Base-by-base conservation (phyloP, 2,329 filamentous ascomycete genomes). In the Lojkania enalia region DNA sequence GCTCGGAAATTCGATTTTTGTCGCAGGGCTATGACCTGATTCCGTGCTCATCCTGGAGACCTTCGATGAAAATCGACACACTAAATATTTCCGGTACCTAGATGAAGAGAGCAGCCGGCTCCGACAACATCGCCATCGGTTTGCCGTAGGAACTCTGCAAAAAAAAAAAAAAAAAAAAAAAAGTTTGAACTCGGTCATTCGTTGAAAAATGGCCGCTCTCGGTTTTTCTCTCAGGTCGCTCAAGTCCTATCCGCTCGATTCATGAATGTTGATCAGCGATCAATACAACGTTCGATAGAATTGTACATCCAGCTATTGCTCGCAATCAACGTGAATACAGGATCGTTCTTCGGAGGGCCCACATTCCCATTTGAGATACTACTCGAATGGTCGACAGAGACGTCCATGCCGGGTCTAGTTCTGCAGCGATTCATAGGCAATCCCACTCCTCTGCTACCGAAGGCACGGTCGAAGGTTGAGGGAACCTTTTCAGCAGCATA, bases 221-320 rank as follows among this genome's bases (percentile, higher is more conserved):
- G 32, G 11, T 38, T 14, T 4, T 27, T 30, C 14, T 20, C 35
- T 2, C 13, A 33, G 13, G 14, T 42, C 18, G 7, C 42, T 19
- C 35, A 27, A 12, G 20, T 13, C 14, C 15, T 35, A 5, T 39
- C 32, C 3, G 21, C 4, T 4, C 9, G 21, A 5, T 44, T 31
- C 32, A 25, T 42, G 12, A 48, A 44, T 23, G 19, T 31, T 16
- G 41, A 39, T 11, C 14, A 14, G 25, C 19, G 25, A 13, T 20
- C 48, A 5, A 39, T 54, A 12, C 39, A 35, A 9, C 45, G 44
- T 3, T 54, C 46, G 1, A 3, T 54, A 4, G 51, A 52, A 35
- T 38, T 54, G 5, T 39, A 42, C 2, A 35, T 49, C 19, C 45
- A 48, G 3, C 4, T 54, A 16, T 54, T 48, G 51, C 39, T 52